Base-by-base conservation (phyloP, 2,329 filamentous ascomycete genomes). In the Aureobasidium sp. region DNA sequence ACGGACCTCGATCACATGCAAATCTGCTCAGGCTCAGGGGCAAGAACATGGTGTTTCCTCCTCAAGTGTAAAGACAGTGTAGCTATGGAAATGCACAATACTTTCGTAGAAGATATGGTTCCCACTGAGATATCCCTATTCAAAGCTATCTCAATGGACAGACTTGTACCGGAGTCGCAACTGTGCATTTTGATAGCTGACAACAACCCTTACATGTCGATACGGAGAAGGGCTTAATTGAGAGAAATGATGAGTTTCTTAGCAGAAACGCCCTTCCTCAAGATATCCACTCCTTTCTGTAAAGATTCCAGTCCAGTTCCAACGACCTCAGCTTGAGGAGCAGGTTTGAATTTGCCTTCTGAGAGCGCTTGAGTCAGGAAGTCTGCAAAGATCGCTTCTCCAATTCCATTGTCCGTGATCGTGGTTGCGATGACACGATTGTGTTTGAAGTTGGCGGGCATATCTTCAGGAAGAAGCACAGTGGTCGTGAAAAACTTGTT, bases 201-300 rank as follows among this genome's bases (percentile, higher is more conserved):
- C 3, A 11, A 34, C 9, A 3, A 9, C 9, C 3, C 32, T 9
- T 34, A 34, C 9, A 9, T 3, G 3, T 34, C 8, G 7, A 34
- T 1, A 34, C 9, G 32, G 32, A 34, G 32, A 34, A 11, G 10
- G 3, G 25, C 9, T n/a, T 45, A 59, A 11, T 50, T 11, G 16
- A 59, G 36, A 41, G 57, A 45, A 9, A 67, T 63, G n/a, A 68
- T 63, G 10, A 68, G 47, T 53, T 68, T 68, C 11, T 60, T 59
- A 6, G 65, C 67, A 48, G 64, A 66, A 21, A 67, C 67, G 11
- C 67, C 66, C 13, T 63, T 60, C 37, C 63, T 58, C 42, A 63
- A 27, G 10, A 54, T 55, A 50, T 67, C 67, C 5, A 66, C 11
- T 0, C 62, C 67, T 16, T 49, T 34, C 21, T 68, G 66, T n/a